Base-by-base conservation (phyloP, 2,329 filamentous ascomycete genomes). In the Microcyclospora tardicrescens region DNA sequence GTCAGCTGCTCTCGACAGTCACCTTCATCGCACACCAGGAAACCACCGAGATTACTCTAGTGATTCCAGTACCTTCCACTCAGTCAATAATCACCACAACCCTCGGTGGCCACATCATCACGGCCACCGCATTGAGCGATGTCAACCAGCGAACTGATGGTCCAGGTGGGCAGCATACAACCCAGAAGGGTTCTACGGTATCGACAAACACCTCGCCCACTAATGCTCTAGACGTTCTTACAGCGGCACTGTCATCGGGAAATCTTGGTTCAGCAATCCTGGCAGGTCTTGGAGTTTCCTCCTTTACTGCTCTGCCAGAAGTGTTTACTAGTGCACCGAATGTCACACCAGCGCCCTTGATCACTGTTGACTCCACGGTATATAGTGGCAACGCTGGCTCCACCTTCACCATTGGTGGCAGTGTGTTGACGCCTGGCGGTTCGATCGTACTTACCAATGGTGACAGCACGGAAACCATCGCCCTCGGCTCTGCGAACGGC, bases 351-450 rank as follows among this genome's bases (percentile, higher is more conserved):
- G 51, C 52, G 4, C 56, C 58, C 15, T 28, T 45, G 10, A 42
- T 59, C n/a, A 54, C 50, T 10, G 27, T 60, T 11, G 55, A 40
- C 14, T 51, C 45, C 13, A 54, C 44, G 5, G 51, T 54, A 9
- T 58, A 58, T 42, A 41, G 43, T 36, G 40, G 52, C 2, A 54
- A 56, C 36, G 32, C 44, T 16, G 60, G 54, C n/a, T 54, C 59
- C 1, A 60, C 57, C 1, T 59, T 56, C 33, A 40, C 53, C 15
- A 48, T 54, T 12, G 39, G 10, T 10, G 48, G 50, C 1, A 44
- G 48, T 16, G 44, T 41, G 6, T 44, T 57, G 11, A 45, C 42
- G 1, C 51, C 53, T 28, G 52, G 52, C 2, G 37, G 35, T 1
- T 39, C 42, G 2, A 38, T 37, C 3, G 40, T 52, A n/a, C 47